Percentiles rank a stretch among this genome's conserved stretches.
phyloP scores from a whole-genome alignment of 2,329 filamentous ascomycete species.

The Apiospora rasikravindrae region DNA sequence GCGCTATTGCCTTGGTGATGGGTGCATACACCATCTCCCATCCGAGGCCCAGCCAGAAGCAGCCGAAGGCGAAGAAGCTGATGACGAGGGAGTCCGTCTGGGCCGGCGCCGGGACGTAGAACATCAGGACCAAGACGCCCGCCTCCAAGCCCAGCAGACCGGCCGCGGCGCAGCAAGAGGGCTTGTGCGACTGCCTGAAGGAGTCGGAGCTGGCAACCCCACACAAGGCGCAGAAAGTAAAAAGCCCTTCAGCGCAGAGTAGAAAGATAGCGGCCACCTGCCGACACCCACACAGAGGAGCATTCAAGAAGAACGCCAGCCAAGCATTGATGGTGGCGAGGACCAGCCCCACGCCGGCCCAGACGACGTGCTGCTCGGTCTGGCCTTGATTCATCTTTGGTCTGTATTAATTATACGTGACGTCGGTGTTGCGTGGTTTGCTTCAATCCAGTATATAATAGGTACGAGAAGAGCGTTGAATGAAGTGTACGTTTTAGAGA shows the following conservation, averaged over 20 bases:
- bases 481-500: too few relatives aligned
- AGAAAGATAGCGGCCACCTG: too few relatives aligned
- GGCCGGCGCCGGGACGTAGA: neutral
- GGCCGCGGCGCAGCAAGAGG: too few relatives aligned
- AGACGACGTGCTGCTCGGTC: neutral
- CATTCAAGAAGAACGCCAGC: neutral
- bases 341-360: neutral
- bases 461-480: neutral
- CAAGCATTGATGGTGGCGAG: neutral
- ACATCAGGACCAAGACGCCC: neutral
- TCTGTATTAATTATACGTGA: neutral
- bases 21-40: neutral
- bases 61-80: neutral
- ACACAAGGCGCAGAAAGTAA: neutral
- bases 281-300: too few relatives aligned
- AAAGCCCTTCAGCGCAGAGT: neutral
- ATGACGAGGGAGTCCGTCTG: neutral
- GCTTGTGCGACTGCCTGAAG: neutral
- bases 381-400: neutral
- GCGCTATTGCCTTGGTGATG: too few relatives aligned
- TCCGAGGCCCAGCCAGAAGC: neutral
- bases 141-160: neutral
- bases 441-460: neutral
- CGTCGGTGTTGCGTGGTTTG: neutral
- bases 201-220: too few relatives aligned